These are phyloP conservation scores for Cryptosporidium meleagridis DNA, from an alignment of 169 alveolate species.

Conservation along the genomic window DNA sequence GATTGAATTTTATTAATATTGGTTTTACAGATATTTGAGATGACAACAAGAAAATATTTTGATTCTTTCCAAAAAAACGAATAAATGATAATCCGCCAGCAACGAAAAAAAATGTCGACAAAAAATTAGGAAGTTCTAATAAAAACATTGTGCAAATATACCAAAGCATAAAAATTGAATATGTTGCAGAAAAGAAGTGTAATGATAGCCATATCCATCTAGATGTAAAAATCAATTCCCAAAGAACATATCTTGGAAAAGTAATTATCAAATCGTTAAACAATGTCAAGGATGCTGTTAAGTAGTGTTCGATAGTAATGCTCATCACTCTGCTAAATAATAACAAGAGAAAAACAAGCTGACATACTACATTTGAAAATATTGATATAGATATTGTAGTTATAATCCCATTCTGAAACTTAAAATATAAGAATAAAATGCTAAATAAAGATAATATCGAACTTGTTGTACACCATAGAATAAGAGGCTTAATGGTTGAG, in stretches of 20 bases:
- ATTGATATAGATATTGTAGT: neutral
- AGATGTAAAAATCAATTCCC: slow-evolving; percentile 72
- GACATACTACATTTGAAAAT: neutral
- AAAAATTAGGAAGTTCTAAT: neutral
- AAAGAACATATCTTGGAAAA: slow-evolving; percentile 60
- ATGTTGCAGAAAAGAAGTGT: slow-evolving; percentile 41
- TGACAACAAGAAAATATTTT: slow-evolving; percentile 32
- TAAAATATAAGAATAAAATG: neutral
- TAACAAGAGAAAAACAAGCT: slow-evolving; percentile 1
- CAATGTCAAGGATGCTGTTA: slow-evolving; percentile 52
- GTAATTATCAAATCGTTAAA: slow-evolving; percentile 44
- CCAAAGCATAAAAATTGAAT: slow-evolving; percentile 32
- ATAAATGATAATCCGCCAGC: slow-evolving; percentile 56
- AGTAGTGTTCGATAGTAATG: slow-evolving; percentile 37
- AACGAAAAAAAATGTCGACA: slow-evolving; percentile 29
- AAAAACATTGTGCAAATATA: slow-evolving; percentile 32
- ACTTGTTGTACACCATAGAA: slow-evolving; percentile 24
- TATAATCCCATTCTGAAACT: neutral
- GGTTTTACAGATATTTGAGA: slow-evolving; percentile 1
- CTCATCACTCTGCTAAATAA: slow-evolving; percentile 49
- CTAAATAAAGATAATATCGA: slow-evolving; percentile 8
- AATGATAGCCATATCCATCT: slow-evolving; percentile 67
- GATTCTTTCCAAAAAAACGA: slow-evolving; percentile 63
- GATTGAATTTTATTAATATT: neutral
- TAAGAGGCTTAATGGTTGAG: slow-evolving; percentile 44